These are phyloP conservation scores for Acanthamoeba culbertsoni DNA, from an alignment of 208 protist species.

Conservation along the genomic window DNA sequence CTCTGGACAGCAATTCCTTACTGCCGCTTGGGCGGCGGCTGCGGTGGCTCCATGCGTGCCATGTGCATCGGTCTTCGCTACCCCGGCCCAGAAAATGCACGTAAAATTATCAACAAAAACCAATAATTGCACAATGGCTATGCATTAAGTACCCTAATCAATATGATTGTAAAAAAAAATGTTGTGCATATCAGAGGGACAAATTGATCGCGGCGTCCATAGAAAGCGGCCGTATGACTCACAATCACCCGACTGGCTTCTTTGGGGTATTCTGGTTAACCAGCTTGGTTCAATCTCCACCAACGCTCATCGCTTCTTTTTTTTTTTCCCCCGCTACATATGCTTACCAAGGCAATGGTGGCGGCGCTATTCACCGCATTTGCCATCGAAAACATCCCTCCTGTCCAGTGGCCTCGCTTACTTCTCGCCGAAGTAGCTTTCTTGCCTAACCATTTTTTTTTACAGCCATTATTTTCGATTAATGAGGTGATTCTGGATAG, in stretches of 20 bases:
- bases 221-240: slow-evolving; percentile 68
- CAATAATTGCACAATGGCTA: too few species aligned
- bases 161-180: too few species aligned
- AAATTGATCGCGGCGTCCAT: slow-evolving; percentile 44
- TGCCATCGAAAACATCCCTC: slow-evolving; percentile 44
- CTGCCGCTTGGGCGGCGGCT: slow-evolving; percentile 54
- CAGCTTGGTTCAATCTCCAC: background rate
- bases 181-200: background rate
- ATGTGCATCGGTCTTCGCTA: slow-evolving; percentile 72
- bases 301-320: background rate
- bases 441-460: background rate
- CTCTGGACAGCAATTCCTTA: background rate
- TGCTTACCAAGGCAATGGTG: background rate
- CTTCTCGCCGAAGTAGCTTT: background rate
- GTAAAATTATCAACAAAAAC: too few species aligned
- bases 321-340: background rate
- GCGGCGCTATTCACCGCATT: slow-evolving; percentile 64
- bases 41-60: slow-evolving; percentile 67
- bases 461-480: background rate
- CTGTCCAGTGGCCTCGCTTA: slow-evolving; percentile 25
- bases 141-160: too few species aligned
- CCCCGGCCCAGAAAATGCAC: background rate
- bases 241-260: slow-evolving; percentile 70
- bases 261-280: slow-evolving; percentile 24
- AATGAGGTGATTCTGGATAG: background rate